phyloP scores from a whole-genome alignment of 345 rosid genomes.

The Corymbia maculata region DNA sequence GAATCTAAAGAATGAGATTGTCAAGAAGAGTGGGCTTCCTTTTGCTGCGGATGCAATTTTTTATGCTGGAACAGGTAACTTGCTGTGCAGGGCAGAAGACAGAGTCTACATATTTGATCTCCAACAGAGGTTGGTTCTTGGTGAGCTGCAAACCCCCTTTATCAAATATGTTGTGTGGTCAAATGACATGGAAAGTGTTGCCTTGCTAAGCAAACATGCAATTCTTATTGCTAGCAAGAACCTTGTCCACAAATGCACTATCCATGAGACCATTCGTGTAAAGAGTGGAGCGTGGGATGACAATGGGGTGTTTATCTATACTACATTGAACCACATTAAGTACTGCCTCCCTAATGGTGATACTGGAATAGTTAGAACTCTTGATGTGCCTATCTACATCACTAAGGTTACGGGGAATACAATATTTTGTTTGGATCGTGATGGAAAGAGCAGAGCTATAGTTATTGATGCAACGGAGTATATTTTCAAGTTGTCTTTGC shows the following conservation, averaged over 20 bases:
- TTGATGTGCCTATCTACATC: constrained; percentile 76
- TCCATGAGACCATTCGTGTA: constrained; percentile 82
- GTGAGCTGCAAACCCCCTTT: constrained; percentile 74
- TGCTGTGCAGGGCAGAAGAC: constrained; percentile 85
- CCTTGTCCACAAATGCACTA: constrained; percentile 76
- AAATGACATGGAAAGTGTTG: constrained; percentile 85
- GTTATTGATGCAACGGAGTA: constrained; percentile 79
- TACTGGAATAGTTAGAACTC: constrained; percentile 74
- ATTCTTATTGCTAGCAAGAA: constrained; percentile 76
- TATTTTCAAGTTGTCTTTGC: constrained; percentile 69
- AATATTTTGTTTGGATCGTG: constrained; percentile 74
- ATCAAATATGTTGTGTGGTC: constrained; percentile 89
- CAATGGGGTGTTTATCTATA: constrained; percentile 81
- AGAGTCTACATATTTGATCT: constrained; percentile 80
- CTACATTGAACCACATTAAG: constrained; percentile 82
- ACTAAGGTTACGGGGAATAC: constrained; percentile 61
- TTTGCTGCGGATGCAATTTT: constrained; percentile 73
- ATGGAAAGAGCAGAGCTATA: constrained; percentile 67
- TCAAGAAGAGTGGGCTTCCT: constrained; percentile 66
- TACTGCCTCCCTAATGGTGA: constrained; percentile 95
- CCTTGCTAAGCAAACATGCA: constrained; percentile 91
- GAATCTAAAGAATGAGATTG: constrained; percentile 74
- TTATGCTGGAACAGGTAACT: constrained; percentile 87
- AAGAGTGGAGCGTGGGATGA: constrained; percentile 97
- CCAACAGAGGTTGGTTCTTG: constrained; percentile 80